phyloP scores from a whole-genome alignment of 352 stramenopile species.

The Blastocystis hominis region DNA sequence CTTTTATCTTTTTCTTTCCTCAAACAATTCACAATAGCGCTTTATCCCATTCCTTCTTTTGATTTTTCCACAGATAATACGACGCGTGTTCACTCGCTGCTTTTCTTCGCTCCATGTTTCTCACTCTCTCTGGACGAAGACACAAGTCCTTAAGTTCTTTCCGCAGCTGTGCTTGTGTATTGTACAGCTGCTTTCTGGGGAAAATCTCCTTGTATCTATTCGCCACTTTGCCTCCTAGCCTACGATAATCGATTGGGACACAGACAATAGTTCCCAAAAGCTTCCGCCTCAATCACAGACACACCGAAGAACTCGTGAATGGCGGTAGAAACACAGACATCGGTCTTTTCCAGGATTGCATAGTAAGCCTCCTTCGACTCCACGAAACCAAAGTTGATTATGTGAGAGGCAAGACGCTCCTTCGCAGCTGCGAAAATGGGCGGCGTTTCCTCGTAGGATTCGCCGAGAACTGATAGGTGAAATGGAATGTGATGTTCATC shows the following conservation, averaged over 20 bases:
- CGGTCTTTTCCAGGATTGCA: slow-evolving; percentile 60
- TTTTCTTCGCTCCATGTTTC: neutral
- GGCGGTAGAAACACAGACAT: slow-evolving; percentile 67
- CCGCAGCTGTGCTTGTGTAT: slow-evolving; percentile 64
- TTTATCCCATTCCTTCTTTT: slow-evolving; percentile 60
- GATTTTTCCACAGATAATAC: slow-evolving; percentile 60
- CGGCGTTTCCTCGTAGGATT: slow-evolving; percentile 61
- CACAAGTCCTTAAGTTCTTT: slow-evolving; percentile 65
- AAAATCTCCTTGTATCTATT: slow-evolving; percentile 53
- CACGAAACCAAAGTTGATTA: slow-evolving; percentile 64
- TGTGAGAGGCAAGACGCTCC: slow-evolving; percentile 56
- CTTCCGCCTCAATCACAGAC: slow-evolving; percentile 64
- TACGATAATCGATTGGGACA: slow-evolving; percentile 66
- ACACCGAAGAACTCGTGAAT: slow-evolving; percentile 68
- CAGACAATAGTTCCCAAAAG: slow-evolving; percentile 65
- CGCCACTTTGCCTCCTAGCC: neutral
- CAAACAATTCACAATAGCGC: slow-evolving; percentile 11
- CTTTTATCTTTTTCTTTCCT: neutral
- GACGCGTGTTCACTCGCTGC: slow-evolving; percentile 51
- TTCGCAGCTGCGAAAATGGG: slow-evolving; percentile 60
- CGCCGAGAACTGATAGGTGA: slow-evolving; percentile 64
- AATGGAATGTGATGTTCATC: slow-evolving; percentile 58
- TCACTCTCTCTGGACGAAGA: slow-evolving; percentile 58
- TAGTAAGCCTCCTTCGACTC: slow-evolving; percentile 62
- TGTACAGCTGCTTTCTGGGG: slow-evolving; percentile 61